phyloP scores from a whole-genome alignment of 2,329 filamentous ascomycete species.

The Lecanicillium sp. region DNA sequence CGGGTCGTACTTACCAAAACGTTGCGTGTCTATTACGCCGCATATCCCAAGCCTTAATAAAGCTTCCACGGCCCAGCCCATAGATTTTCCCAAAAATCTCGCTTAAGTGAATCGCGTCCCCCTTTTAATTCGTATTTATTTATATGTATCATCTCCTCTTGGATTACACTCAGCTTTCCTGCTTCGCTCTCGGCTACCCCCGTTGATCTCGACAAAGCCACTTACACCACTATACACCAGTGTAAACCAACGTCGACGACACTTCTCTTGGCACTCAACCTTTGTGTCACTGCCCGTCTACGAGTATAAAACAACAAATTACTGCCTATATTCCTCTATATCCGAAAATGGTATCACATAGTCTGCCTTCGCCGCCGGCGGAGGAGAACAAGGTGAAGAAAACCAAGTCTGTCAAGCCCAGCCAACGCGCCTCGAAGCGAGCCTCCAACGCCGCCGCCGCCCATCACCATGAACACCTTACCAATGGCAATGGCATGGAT shows the following conservation, averaged over 20 bases:
- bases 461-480: constrained; percentile 28
- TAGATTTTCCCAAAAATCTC: too few species aligned
- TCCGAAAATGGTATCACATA: constrained; percentile 35
- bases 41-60: too few species aligned
- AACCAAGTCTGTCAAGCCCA: constrained; percentile 39
- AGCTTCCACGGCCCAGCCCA: too few species aligned
- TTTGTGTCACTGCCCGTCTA: not conserved
- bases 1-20: too few species aligned
- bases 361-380: constrained; percentile 43
- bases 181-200: not conserved
- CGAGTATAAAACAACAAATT: not conserved
- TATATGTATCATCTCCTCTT: not conserved
- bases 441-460: constrained; percentile 27
- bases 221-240: not conserved
- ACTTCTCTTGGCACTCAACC: not conserved
- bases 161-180: constrained; percentile 4
- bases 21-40: too few species aligned
- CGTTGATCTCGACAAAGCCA: not conserved
- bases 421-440: constrained; percentile 44
- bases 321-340: not conserved
- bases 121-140: too few species aligned
- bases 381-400: constrained; percentile 36
- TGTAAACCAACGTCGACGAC: not conserved
- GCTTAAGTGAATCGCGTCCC: too few species aligned
- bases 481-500: constrained; percentile 32